Percentiles rank a stretch among this genome's conserved stretches.
phyloP scores from a whole-genome alignment of 495 filamentous ascomycete species.

The Halenospora varia region DNA sequence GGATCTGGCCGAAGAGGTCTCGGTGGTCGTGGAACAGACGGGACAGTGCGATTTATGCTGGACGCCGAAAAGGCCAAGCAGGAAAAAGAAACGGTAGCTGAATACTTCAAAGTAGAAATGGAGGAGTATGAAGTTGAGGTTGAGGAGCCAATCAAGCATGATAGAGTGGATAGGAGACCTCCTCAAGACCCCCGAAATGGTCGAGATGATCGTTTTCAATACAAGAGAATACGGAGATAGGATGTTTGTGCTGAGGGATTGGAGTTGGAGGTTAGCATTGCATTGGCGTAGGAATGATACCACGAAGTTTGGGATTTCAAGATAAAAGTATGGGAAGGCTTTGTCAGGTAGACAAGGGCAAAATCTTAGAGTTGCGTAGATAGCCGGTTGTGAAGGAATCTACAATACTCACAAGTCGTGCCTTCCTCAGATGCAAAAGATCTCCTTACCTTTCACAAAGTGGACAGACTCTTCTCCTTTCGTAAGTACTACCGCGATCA shows the following conservation, averaged over 20 bases:
- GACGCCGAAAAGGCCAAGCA: conserved; percentile 69
- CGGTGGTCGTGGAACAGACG: conserved; percentile 56
- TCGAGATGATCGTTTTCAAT: conserved; percentile 11
- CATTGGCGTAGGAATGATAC: conserved; percentile 13
- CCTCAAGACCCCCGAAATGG: conserved; percentile 6
- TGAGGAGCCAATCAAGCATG: conserved; percentile 41
- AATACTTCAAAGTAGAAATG: conserved; percentile 69
- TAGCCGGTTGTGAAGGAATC: no score
- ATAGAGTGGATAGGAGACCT: conserved; percentile 3
- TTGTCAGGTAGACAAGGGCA: neutral
- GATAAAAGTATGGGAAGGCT: neutral
- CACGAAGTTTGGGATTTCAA: conserved; percentile 1
- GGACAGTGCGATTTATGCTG: conserved; percentile 87
- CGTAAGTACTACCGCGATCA: no score
- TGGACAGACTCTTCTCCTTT: no score
- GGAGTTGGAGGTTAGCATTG: conserved; percentile 1
- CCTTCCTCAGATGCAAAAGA: no score
- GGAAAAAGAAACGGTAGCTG: conserved; percentile 63
- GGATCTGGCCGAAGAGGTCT: conserved; percentile 38
- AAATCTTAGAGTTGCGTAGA: no score
- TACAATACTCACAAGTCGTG: no score
- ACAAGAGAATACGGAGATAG: conserved; percentile 14
- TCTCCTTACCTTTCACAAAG: no score
- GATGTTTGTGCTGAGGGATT: neutral
- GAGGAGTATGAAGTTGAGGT: conserved; percentile 73